Percentiles rank a stretch among this genome's conserved stretches.
phyloP scores from a whole-genome alignment of 768 basidiomycete species.

The Crepidotus variabilis region DNA sequence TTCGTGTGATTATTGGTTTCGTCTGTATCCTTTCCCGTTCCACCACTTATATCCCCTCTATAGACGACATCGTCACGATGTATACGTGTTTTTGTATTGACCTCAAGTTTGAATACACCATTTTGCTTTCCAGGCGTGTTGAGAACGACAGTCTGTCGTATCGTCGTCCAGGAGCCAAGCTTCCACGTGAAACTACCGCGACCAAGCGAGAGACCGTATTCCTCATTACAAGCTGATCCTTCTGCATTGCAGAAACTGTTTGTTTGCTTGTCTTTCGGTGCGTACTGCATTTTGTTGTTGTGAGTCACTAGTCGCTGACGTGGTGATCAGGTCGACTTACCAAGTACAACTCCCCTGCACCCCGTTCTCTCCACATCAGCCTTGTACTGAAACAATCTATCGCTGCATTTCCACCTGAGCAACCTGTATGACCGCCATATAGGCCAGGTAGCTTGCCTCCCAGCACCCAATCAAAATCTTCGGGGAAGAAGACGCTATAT shows the following conservation, averaged over 20 bases:
- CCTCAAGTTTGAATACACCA: conserved; percentile 59
- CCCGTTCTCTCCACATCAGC: conserved; percentile 74
- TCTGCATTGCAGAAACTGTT: conserved; percentile 52
- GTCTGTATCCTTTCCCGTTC: neutral
- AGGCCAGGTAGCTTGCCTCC: conserved; percentile 86
- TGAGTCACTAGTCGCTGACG: neutral
- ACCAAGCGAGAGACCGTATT: conserved; percentile 73
- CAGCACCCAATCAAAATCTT: conserved; percentile 70
- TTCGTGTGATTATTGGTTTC: conserved; percentile 9
- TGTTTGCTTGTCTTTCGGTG: conserved; percentile 68
- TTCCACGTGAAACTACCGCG: conserved; percentile 66
- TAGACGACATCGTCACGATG: conserved; percentile 58
- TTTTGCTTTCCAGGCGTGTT: conserved; percentile 74
- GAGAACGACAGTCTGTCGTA: conserved; percentile 64
- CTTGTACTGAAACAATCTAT: conserved; percentile 77
- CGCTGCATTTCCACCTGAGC: conserved; percentile 75
- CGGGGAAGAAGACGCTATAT: conserved; percentile 78
- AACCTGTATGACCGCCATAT: conserved; percentile 63
- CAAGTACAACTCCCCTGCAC: conserved; percentile 73
- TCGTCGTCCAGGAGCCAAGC: conserved; percentile 64
- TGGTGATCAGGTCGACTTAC: conserved; percentile 33
- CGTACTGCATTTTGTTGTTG: conserved; percentile 50
- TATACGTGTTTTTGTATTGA: conserved; percentile 57
- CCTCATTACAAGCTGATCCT: conserved; percentile 56
- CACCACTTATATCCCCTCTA: conserved; percentile 32